Conservation (phyloP, 2,329 filamentous ascomycete genomes). For the Ustilaginoidea virens region DNA sequence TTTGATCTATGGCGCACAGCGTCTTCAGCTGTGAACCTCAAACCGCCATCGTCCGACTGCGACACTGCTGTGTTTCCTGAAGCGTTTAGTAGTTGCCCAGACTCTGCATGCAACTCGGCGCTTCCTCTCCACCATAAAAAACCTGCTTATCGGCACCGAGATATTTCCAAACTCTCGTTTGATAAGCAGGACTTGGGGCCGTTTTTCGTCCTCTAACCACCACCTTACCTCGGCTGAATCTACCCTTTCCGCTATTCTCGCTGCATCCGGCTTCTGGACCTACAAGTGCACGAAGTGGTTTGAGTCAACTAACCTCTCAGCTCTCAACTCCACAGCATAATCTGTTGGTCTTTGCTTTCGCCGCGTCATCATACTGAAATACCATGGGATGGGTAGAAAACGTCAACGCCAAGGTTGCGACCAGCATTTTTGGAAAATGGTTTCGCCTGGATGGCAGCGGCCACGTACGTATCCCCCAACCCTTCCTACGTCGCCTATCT, state of each 20-base stretch:
- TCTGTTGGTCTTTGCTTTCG: not conserved
- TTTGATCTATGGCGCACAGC: conserved; percentile 1
- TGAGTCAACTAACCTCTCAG: too few relatives aligned
- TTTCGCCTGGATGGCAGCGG: conserved; percentile 73
- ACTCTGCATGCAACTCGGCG: not conserved
- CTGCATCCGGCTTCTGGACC: not conserved
- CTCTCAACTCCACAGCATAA: not conserved
- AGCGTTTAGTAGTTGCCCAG: not conserved
- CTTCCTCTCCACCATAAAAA: conserved; percentile 1
- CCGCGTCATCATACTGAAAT: not conserved
- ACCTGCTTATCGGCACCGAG: conserved; percentile 1
- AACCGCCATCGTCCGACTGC: conserved; percentile 1
- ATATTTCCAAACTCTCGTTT: too few relatives aligned
- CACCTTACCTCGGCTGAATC: too few relatives aligned
- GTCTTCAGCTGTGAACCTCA: not conserved
- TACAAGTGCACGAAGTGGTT: not conserved
- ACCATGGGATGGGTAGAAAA: conserved; percentile 33
- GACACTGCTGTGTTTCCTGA: not conserved
- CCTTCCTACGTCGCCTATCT: too few relatives aligned
- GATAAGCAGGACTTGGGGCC: too few relatives aligned
- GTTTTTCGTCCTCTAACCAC: too few relatives aligned
- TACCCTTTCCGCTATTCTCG: not conserved
- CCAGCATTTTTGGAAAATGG: conserved; percentile 50
- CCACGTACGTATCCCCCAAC: conserved; percentile 44
- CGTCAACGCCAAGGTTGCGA: conserved; percentile 43